Base-by-base conservation (phyloP, 306 rosid species). In the Casuarina equisetifolia region DNA sequence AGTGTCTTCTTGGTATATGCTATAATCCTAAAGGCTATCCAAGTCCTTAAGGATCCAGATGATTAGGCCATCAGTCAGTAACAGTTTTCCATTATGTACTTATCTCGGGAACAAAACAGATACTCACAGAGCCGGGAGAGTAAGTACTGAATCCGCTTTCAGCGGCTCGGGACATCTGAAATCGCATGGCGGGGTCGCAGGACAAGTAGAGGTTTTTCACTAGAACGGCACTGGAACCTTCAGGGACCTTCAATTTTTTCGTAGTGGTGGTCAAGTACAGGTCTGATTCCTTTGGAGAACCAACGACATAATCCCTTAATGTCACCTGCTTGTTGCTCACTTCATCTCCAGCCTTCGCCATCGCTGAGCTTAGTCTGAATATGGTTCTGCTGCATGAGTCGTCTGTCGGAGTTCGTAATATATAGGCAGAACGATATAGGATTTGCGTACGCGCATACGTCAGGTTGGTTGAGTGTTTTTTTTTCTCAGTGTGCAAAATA, bases 171-270 rank as follows among this genome's bases (percentile, higher is more conserved):
- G 3, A 8, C 88, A 84, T 85, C 74, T 55, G 20, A n/a, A 76
- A 17, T 25, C 85, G 79, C 91, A 88, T 80, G 84, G 58, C 80
- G n/a, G 94, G 97, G 75, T 89, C 97, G 49, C 92, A 86, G 13
- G 92, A 86, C 39, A 89, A 78, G 84, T 83, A 84, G 4, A 91
- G 84, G 45, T 89, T 89, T 72, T 91, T 89, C 1, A 91, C 88
- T 63, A 89, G 73, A 54, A 91, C 79, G 32, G 32, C 32, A 25
- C 32, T 25, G 32, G 32, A 25, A 25, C 32, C 32, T 25, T 25
- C 32, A 25, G 54, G 80, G 76, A 86, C 83, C 39, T 79, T 43
- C 70, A 86, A 72, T 61, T 63, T 83, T 50, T 80, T 80, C 43
- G 84, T 74, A 8, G 77, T 61, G 71, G 57, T 52, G 16, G 59